Percentiles rank a stretch among this genome's conserved stretches.
Evolutionary conservation across 2,329 filamentous ascomycete species (phyloP).

Genomic region (Penicillium decumbens): DNA sequence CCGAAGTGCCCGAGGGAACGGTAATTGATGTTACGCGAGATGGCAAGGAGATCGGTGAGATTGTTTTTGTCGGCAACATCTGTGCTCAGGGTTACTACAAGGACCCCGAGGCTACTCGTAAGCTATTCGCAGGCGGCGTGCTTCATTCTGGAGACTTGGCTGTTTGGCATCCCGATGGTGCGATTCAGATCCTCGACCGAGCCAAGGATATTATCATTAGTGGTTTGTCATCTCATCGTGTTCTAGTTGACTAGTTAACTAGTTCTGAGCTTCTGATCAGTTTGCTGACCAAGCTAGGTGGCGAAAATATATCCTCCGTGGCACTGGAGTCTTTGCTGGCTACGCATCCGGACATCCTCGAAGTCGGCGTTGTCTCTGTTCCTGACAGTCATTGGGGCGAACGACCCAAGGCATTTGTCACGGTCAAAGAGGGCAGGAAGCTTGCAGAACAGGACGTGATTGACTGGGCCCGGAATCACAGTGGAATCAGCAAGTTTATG

Average conservation of each 20-base stretch:
- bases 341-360: constrained; percentile 81
- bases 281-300: constrained; percentile 52
- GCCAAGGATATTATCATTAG: constrained; percentile 99
- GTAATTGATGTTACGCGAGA: constrained; percentile 65
- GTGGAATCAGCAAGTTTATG: constrained; percentile 87
- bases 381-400: constrained; percentile 91
- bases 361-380: constrained; percentile 85
- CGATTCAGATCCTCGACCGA: constrained; percentile 85
- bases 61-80: constrained; percentile 86
- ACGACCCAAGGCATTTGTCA: constrained; percentile 89
- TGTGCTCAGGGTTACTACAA: constrained; percentile 91
- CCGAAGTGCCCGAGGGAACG: constrained; percentile 62
- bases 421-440: constrained; percentile 63
- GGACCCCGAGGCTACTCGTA: constrained; percentile 76
- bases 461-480: constrained; percentile 75
- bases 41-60: constrained; percentile 73
- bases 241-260: background rate
- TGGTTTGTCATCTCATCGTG: constrained; percentile 48
- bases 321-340: constrained; percentile 86
- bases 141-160: constrained; percentile 88
- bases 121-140: constrained; percentile 81
- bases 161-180: constrained; percentile 86
- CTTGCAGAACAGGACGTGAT: constrained; percentile 68
- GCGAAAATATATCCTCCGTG: constrained; percentile 94
- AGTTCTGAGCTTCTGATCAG: background rate